phyloP scores from a whole-genome alignment of 306 rosid species.

The Canavalia gladiata region DNA sequence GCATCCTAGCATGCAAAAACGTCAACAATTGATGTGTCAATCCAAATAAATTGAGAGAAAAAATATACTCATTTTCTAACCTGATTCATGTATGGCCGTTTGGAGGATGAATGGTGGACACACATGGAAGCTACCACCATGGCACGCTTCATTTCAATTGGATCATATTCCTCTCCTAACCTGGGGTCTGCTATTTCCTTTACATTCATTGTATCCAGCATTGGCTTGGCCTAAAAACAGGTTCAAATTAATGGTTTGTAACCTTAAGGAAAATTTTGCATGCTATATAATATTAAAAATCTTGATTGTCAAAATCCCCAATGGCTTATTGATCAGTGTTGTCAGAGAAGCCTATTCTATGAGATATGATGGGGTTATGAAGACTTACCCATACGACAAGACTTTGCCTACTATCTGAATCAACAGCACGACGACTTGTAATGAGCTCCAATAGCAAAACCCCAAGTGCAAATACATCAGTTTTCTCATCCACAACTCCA shows the following conservation, averaged over 20 bases:
- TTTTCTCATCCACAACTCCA: slow-evolving; percentile 92
- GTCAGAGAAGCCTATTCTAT: background rate
- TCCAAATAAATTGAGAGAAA: background rate
- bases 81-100: slow-evolving; percentile 81
- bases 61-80: slow-evolving; percentile 48
- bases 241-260: slow-evolving; percentile 6
- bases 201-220: slow-evolving; percentile 64
- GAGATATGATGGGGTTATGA: background rate
- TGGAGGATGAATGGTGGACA: slow-evolving; percentile 72
- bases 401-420: slow-evolving; percentile 80
- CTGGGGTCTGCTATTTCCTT: slow-evolving; percentile 80
- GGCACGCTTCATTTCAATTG: slow-evolving; percentile 64
- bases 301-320: slow-evolving; percentile 4
- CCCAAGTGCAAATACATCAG: slow-evolving; percentile 92
- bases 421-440: slow-evolving; percentile 95
- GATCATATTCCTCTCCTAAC: slow-evolving; percentile 66
- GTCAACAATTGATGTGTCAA: background rate
- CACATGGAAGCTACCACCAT: slow-evolving; percentile 87
- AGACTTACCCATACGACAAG: slow-evolving; percentile 87
- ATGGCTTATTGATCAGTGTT: background rate
- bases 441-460: slow-evolving; percentile 89
- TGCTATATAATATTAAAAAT: background rate
- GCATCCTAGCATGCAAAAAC: background rate
- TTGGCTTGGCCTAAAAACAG: slow-evolving; percentile 77
- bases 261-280: background rate